Percentiles rank a stretch among this genome's conserved stretches.
phyloP scores from a whole-genome alignment of 345 rosid genomes.

The Noccaea caerulescens region DNA sequence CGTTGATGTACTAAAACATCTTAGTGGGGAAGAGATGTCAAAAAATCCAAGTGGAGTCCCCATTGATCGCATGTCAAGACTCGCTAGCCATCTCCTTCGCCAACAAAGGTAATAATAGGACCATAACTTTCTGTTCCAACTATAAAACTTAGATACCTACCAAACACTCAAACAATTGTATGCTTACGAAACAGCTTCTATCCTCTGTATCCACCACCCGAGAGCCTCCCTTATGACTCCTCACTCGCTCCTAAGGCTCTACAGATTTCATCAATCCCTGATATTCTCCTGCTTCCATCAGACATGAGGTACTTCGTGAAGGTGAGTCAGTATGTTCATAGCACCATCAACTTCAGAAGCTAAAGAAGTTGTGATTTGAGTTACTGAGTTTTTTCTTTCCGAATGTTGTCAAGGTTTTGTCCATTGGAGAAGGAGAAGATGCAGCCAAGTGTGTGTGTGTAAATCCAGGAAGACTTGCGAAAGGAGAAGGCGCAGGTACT shows the following conservation, averaged over 20 bases:
- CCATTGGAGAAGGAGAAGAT: slow-evolving; percentile 62
- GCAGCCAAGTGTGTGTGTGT: slow-evolving; percentile 68
- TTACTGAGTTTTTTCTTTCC: neutral
- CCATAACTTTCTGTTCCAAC: slow-evolving; percentile 6
- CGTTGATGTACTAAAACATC: slow-evolving; percentile 84
- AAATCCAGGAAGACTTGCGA: slow-evolving; percentile 87
- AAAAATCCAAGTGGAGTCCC: slow-evolving; percentile 62
- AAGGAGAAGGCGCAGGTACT: slow-evolving; percentile 90
- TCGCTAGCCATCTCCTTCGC: slow-evolving; percentile 74
- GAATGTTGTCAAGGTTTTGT: slow-evolving; percentile 55
- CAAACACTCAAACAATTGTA: slow-evolving; percentile 15
- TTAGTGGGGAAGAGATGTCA: slow-evolving; percentile 87
- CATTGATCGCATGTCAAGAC: slow-evolving; percentile 83
- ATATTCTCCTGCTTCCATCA: slow-evolving; percentile 80
- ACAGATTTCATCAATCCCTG: slow-evolving; percentile 58
- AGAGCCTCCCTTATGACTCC: slow-evolving; percentile 75
- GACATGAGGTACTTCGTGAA: slow-evolving; percentile 82
- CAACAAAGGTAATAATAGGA: slow-evolving; percentile 57
- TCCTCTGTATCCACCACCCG: slow-evolving; percentile 87
- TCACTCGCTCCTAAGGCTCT: slow-evolving; percentile 76
- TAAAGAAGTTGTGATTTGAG: slow-evolving; percentile 11
- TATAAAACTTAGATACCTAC: neutral
- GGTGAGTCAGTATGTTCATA: slow-evolving; percentile 46
- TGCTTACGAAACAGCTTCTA: slow-evolving; percentile 63
- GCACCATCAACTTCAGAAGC: slow-evolving; percentile 12